A percentile compares a stretch with the other conserved stretches of the same genome.
Conservation (phyloP, 2,329 filamentous ascomycete species). For the Trichoderma asperellum region DNA sequence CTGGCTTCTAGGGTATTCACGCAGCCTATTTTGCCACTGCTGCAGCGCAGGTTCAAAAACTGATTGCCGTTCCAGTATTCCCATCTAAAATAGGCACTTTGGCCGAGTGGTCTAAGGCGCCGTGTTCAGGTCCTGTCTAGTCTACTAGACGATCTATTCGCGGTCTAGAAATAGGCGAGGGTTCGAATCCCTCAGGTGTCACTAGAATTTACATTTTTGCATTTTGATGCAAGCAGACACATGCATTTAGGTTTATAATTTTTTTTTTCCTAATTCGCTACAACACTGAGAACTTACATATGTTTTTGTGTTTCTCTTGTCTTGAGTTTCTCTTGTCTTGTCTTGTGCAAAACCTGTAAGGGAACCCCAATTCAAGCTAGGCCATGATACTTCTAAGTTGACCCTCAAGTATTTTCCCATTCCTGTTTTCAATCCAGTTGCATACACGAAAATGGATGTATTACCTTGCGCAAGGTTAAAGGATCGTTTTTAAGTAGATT, state of each 20-base stretch:
- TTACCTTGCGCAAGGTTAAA: too few species aligned
- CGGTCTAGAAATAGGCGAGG: slow-evolving; percentile 40
- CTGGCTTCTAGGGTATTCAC: neutral
- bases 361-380: too few species aligned
- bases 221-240: neutral
- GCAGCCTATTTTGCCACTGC: neutral
- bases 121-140: slow-evolving; percentile 31
- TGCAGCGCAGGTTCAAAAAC: neutral
- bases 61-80: neutral
- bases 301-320: neutral
- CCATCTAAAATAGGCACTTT: slow-evolving; percentile 34
- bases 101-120: slow-evolving; percentile 37
- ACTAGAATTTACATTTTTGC: slow-evolving; percentile 11
- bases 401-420: too few species aligned
- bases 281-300: neutral
- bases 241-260: neutral
- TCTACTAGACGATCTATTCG: slow-evolving; percentile 28
- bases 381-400: too few species aligned
- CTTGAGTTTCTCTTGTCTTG: too few species aligned
- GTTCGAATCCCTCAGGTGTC: slow-evolving; percentile 42
- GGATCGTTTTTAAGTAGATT: too few species aligned
- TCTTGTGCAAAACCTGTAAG: too few species aligned
- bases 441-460: too few species aligned
- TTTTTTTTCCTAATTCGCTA: neutral
- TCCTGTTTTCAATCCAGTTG: too few species aligned